phyloP scores from a whole-genome alignment of 169 alveolate genomes.

The Cryptosporidium canis region DNA sequence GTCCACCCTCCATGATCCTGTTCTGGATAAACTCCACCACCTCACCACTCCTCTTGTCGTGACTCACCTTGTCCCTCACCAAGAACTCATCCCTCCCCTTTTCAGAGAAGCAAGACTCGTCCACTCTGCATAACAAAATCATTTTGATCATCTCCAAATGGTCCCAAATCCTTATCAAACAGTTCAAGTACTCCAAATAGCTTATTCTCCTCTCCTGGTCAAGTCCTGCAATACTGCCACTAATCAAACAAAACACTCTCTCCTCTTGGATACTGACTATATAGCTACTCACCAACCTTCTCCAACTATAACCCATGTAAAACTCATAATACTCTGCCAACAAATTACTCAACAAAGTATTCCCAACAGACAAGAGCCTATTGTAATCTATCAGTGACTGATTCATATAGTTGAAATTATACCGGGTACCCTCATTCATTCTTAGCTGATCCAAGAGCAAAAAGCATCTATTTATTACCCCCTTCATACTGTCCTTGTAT shows the following conservation, averaged over 20 bases:
- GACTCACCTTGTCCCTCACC: background rate
- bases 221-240: background rate
- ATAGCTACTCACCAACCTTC: background rate
- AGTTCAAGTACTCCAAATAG: background rate
- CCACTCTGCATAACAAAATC: background rate
- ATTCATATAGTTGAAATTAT: background rate
- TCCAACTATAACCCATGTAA: background rate
- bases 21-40: background rate
- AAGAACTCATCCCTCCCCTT: background rate
- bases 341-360: constrained; percentile 4
- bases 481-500: background rate
- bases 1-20: background rate
- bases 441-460: constrained; percentile 20
- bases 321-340: background rate
- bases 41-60: background rate
- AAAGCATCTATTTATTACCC: constrained; percentile 7
- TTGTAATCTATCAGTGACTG: constrained; percentile 29
- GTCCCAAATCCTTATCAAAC: background rate
- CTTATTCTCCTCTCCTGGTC: background rate
- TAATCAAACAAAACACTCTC: background rate
- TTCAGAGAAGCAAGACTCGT: background rate
- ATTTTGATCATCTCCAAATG: background rate
- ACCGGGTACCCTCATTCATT: background rate
- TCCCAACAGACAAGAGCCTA: constrained; percentile 30
- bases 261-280: background rate